Evolutionary conservation across 1,284 basidiomycete genomes (phyloP).

Genomic region (Melampsora americana): DNA sequence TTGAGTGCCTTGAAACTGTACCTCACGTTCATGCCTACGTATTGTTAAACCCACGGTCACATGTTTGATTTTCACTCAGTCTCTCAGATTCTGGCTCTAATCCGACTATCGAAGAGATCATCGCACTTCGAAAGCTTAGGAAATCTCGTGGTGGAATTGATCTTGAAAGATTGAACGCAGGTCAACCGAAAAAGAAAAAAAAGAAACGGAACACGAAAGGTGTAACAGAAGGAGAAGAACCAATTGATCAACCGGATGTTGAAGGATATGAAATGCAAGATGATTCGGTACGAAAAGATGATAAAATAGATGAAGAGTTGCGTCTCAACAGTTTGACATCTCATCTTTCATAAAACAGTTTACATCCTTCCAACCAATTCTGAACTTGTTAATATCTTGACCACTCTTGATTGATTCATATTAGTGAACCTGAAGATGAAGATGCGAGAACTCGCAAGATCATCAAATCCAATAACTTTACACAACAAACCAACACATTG

Average conservation of each 20-base stretch:
- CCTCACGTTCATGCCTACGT: not conserved
- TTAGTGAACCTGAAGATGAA: constrained; percentile 37
- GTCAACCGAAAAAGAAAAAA: constrained; percentile 71
- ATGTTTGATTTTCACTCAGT: not conserved
- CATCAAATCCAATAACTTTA: constrained; percentile 86
- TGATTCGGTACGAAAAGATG: constrained; percentile 59
- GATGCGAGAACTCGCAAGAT: constrained; percentile 59
- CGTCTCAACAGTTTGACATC: constrained; percentile 49
- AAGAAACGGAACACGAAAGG: constrained; percentile 55
- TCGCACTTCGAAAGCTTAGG: constrained; percentile 75
- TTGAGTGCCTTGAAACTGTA: not conserved
- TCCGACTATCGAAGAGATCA: constrained; percentile 67
- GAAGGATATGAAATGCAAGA: constrained; percentile 53
- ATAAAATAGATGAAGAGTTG: constrained; percentile 60
- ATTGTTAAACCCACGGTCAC: not conserved
- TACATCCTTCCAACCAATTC: not conserved
- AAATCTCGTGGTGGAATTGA: constrained; percentile 77
- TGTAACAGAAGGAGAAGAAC: constrained; percentile 47
- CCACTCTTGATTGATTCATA: not conserved
- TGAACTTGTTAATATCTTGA: not conserved
- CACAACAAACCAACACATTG: constrained; percentile 87
- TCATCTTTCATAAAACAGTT: constrained; percentile 57
- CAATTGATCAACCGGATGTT: constrained; percentile 43
- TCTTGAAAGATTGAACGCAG: constrained; percentile 73
- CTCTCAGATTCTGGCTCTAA: constrained; percentile 2